Evolutionary conservation across 306 rosid species (phyloP), one percentile per base, ranked within the genome.

Genomic region (Rubus parviflorus): DNA sequence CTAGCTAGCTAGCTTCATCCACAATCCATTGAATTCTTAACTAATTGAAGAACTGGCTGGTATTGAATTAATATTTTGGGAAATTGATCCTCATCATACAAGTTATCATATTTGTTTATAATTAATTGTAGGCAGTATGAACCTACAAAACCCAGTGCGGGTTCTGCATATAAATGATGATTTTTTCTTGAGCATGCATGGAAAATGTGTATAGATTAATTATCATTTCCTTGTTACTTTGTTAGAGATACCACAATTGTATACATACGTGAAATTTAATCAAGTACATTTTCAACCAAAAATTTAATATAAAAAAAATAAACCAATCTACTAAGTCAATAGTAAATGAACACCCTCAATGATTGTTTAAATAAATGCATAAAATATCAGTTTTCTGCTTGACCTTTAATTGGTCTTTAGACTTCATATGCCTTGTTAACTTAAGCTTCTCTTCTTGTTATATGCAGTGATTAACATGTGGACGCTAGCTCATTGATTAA

Each of bases 381-480:
- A 42, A 54, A 40, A 8, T 67, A 68, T 42, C 41, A n/a, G 20
- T 12, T 43, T 56, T 53, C 11, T 5, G 12, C 62, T 79, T 79
- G 77, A 72, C 82, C 37, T 16, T 2, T 60, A 47, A 42, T 73
- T 73, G 19, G 54, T 60, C 63, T 23, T 78, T 15, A 38, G 71
- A 63, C 11, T 47, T 66, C 5, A 48, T 25, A 42, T 56, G 52
- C 23, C 77, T 57, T 57, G 42, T 42, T 13, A n/a, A n/a, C n/a
- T n/a, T n/a, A 11, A 20, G 48, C 49, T 61, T 62, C 13, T 66
- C 20, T 40, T 72, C 76, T 72, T 56, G 10, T 9, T 16, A 13
- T 57, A 15, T 41, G 68, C 68, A 58, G 14, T 80, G 75, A 30
- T 1, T 4, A 4, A 12, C 79, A 25, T 42, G 74, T 46, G 64